Evolutionary conservation across 495 filamentous ascomycete genomes (phyloP).

Genomic region (Hyaloscypha finlandica): DNA sequence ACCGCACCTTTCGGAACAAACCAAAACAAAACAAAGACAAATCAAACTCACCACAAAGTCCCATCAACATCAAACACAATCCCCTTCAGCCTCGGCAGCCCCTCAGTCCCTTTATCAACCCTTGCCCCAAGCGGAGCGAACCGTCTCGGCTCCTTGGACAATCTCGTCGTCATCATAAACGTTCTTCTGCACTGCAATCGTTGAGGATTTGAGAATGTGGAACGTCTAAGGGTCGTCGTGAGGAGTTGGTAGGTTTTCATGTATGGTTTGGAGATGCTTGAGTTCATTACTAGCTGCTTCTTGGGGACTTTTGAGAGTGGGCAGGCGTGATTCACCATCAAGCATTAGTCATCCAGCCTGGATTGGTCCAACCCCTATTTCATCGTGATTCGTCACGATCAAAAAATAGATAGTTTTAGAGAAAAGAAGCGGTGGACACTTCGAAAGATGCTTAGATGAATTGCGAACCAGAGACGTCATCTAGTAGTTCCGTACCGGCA

Average conservation of each 20-base stretch:
- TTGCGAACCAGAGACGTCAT: background rate
- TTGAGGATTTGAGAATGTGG: background rate
- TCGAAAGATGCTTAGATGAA: background rate
- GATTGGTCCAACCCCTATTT: too few species aligned
- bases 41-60: conserved; percentile 70
- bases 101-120: conserved; percentile 26
- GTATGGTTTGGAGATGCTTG: background rate
- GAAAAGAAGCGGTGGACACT: background rate
- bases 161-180: conserved; percentile 24
- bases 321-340: background rate
- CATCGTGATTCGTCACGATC: too few species aligned
- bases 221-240: background rate
- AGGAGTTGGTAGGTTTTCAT: background rate
- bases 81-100: conserved; percentile 66
- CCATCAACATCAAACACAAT: conserved; percentile 96
- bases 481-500: background rate
- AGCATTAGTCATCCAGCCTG: background rate
- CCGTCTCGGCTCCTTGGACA: conserved; percentile 33
- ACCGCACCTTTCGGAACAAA: background rate
- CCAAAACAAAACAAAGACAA: background rate
- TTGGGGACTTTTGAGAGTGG: background rate
- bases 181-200: background rate
- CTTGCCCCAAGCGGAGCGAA: conserved; percentile 49
- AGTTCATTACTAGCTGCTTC: background rate
- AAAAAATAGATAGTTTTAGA: too few species aligned